Base-by-base conservation (phyloP, 2,329 filamentous ascomycete genomes). In the Ascochyta lentis region DNA sequence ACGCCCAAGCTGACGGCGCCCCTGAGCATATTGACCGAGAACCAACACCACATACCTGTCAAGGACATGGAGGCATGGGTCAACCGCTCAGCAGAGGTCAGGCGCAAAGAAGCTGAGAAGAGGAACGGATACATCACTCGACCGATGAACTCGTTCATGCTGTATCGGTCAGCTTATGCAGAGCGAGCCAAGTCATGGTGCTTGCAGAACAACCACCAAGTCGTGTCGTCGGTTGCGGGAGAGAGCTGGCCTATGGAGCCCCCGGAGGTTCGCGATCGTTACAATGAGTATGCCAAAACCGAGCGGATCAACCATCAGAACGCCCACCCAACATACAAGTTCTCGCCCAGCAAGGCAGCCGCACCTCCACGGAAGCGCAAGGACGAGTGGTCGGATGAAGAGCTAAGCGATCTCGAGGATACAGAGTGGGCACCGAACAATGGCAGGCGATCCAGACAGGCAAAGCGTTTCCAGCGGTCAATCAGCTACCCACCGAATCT, bases 71-170 rank as follows among this genome's bases (percentile, higher is more conserved):
- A 89, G 48, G 81, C 82, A 24, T 96, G 90, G 80, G 92, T 96
- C 33, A 86, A 89, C 66, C 85, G 94, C 46, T 80, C 89, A 9
- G 77, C 80, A 2, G 87, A 91, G 53, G 82, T 83, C 6, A 85
- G 94, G 53, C 81, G 80, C 44, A 77, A 80, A 50, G 92, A 96
- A 73, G 86, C 89, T 9, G 83, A 86, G 39, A 84, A 85, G 66
- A 84, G 86, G 54, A 91, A 86, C 33, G 90, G 90, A 24, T 92
- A 93, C 72, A 84, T 98, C 64, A 92, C 94, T 68, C 84, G 95
- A 27, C 93, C 95, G 3, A 96, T 97, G 89, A 99, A 99, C 75
- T 94, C 91, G 0, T 99, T 98, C 79, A 96, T 99, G 89, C 81
- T 99, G 46, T 99, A 99, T 75, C 89, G 95, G 38, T 96, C 95